A percentile compares a stretch with the other conserved stretches of the same genome.
phyloP scores from a whole-genome alignment of 2,329 filamentous ascomycete species.

The Hypoxylon sp. region DNA sequence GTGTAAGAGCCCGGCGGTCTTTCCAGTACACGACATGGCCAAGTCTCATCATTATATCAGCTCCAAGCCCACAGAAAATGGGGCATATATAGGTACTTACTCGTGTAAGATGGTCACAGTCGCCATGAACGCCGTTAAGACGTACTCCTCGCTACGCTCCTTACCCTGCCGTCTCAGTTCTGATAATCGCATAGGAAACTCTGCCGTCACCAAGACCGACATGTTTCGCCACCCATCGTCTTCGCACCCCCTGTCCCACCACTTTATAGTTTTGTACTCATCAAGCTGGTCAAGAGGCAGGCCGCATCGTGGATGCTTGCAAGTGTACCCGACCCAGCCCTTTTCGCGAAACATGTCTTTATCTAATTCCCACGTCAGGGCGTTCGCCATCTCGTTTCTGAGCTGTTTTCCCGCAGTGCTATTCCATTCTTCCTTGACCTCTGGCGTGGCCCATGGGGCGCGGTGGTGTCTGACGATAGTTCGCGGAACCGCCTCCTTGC shows the following conservation, averaged over 20 bases:
- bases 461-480: slow-evolving; percentile 51
- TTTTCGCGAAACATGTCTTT: slow-evolving; percentile 49
- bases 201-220: slow-evolving; percentile 52
- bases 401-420: slow-evolving; percentile 40
- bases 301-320: slow-evolving; percentile 50
- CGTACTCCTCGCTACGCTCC: slow-evolving; percentile 52
- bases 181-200: slow-evolving; percentile 51
- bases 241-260: slow-evolving; percentile 45
- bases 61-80: not conserved
- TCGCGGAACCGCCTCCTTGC: slow-evolving; percentile 26
- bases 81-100: slow-evolving; percentile 46
- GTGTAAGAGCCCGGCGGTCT: slow-evolving; percentile 50
- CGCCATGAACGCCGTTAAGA: slow-evolving; percentile 56
- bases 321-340: slow-evolving; percentile 56
- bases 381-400: slow-evolving; percentile 37
- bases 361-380: slow-evolving; percentile 55
- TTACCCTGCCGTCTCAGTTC: slow-evolving; percentile 48
- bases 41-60: slow-evolving; percentile 46
- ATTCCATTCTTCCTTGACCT: slow-evolving; percentile 47
- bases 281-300: slow-evolving; percentile 48
- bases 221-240: slow-evolving; percentile 42
- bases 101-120: slow-evolving; percentile 55
- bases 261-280: slow-evolving; percentile 46
- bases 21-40: slow-evolving; percentile 56
- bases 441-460: slow-evolving; percentile 45